phyloP scores from a whole-genome alignment of 148 eudicot species.

The Pouteria glomerata region DNA sequence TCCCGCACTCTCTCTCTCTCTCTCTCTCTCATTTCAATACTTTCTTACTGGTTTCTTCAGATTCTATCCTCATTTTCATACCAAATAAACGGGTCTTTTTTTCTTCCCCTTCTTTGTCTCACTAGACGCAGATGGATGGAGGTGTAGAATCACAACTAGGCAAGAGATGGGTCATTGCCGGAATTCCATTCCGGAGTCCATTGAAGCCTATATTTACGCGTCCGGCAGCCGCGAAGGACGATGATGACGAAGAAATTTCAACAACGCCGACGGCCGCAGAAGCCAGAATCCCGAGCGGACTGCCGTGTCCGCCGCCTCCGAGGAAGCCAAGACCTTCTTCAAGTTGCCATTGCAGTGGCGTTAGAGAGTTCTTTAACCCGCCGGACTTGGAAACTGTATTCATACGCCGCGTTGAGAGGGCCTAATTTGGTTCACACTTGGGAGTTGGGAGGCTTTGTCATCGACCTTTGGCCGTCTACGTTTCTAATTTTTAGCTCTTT shows the following conservation, averaged over 20 bases:
- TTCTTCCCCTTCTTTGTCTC: not conserved
- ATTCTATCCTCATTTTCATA: not conserved
- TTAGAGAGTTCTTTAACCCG: slow-evolving; percentile 31
- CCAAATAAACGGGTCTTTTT: not conserved
- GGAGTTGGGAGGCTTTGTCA: not conserved
- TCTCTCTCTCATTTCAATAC: not conserved
- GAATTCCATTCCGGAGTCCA: slow-evolving; percentile 24
- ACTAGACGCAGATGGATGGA: slow-evolving; percentile 12
- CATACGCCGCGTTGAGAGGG: slow-evolving; percentile 12
- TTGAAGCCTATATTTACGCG: slow-evolving; percentile 30
- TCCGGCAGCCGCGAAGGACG: not conserved
- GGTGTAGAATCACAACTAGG: slow-evolving; percentile 7
- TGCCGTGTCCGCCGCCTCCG: slow-evolving; percentile 52
- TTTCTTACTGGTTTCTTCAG: slow-evolving; percentile 5
- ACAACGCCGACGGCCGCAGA: slow-evolving; percentile 54
- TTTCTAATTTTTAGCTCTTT: not conserved
- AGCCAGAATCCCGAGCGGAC: slow-evolving; percentile 39
- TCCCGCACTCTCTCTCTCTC: not conserved
- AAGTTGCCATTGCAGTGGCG: slow-evolving; percentile 18
- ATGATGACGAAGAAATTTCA: slow-evolving; percentile 21
- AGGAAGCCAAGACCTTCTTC: slow-evolving; percentile 40
- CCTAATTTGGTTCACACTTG: too few relatives aligned
- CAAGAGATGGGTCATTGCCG: slow-evolving; percentile 39
- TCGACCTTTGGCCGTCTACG: not conserved
- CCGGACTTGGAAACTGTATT: slow-evolving; percentile 44